Percentiles rank a stretch among this genome's conserved stretches.
These are phyloP conservation scores for Daedaleopsis sinensis DNA, from an alignment of 768 basidiomycete genomes.

Conservation along the genomic window DNA sequence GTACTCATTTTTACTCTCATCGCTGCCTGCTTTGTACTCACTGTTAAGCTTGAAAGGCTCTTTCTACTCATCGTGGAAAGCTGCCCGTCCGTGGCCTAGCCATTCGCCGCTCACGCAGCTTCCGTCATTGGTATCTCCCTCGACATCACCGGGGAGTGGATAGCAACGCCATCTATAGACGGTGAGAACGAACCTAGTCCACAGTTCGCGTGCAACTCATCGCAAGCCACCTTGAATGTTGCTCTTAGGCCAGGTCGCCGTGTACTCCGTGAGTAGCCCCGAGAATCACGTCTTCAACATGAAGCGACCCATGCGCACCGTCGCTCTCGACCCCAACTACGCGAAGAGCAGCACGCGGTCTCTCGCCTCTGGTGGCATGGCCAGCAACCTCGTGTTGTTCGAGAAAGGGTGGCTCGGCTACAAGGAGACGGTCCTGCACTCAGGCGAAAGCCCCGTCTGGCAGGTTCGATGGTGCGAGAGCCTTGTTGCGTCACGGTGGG, in stretches of 20 bases:
- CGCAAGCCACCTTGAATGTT: conserved; percentile 6
- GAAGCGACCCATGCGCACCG: conserved; percentile 87
- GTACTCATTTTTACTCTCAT: conserved; percentile 19
- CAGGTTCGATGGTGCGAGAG: too few relatives aligned
- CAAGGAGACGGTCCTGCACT: conserved; percentile 82
- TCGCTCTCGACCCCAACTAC: too few relatives aligned
- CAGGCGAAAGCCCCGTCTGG: too few relatives aligned
- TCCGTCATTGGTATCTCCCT: conserved; percentile 85
- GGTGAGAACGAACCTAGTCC: conserved; percentile 54
- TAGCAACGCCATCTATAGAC: conserved; percentile 90
- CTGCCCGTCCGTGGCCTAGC: conserved; percentile 86
- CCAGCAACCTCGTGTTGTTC: conserved; percentile 81
- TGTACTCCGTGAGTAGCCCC: conserved; percentile 76
- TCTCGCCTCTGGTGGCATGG: conserved; percentile 92
- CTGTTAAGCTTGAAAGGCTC: conserved; percentile 51
- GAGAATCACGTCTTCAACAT: conserved; percentile 89
- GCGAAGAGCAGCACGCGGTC: too few relatives aligned
- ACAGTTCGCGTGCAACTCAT: neutral
- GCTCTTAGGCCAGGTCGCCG: too few relatives aligned
- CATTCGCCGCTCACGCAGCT: conserved; percentile 88
- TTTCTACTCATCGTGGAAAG: conserved; percentile 94
- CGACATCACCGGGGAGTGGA: too few relatives aligned
- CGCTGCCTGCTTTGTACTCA: neutral
- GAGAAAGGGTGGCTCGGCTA: conserved; percentile 98
- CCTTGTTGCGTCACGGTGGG: conserved; percentile 98